Conservation (phyloP, 148 eudicot genomes). For the Rhododendron ovatum region DNA sequence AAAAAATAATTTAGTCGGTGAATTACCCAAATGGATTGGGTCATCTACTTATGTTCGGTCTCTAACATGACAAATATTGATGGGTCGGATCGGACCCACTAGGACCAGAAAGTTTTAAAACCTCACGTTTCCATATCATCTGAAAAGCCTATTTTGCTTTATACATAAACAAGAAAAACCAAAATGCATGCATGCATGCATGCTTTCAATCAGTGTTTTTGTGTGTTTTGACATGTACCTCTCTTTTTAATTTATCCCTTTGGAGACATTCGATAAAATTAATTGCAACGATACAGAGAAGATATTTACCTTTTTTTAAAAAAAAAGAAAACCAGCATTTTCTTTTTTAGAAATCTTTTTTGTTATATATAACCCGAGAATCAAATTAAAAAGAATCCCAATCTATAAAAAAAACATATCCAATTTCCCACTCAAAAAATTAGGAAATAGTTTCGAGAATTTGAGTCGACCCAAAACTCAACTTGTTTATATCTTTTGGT, state of each 20-base stretch:
- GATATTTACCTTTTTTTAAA: background rate
- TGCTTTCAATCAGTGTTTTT: background rate
- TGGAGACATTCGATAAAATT: no score
- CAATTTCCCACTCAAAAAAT: background rate
- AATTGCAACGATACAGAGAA: no score
- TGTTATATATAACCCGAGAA: background rate
- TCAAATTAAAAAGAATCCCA: no score
- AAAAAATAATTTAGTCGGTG: background rate
- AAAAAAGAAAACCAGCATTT: no score
- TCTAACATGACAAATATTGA: background rate
- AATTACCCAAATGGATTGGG: background rate
- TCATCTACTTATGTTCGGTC: background rate
- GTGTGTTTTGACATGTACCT: no score
- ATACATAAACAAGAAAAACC: background rate
- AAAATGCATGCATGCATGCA: background rate
- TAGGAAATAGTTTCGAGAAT: background rate
- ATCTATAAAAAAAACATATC: no score
- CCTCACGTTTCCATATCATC: background rate
- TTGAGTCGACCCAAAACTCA: no score
- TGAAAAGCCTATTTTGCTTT: background rate
- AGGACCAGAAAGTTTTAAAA: background rate
- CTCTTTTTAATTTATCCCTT: no score
- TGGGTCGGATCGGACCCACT: background rate
- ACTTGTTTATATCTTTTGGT: no score
- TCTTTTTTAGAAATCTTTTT: background rate